A percentile compares a stretch with the other conserved stretches of the same genome.
Evolutionary conservation across 1,139 yeast species (phyloP).

Genomic region (Saccharomyces uvarum): DNA sequence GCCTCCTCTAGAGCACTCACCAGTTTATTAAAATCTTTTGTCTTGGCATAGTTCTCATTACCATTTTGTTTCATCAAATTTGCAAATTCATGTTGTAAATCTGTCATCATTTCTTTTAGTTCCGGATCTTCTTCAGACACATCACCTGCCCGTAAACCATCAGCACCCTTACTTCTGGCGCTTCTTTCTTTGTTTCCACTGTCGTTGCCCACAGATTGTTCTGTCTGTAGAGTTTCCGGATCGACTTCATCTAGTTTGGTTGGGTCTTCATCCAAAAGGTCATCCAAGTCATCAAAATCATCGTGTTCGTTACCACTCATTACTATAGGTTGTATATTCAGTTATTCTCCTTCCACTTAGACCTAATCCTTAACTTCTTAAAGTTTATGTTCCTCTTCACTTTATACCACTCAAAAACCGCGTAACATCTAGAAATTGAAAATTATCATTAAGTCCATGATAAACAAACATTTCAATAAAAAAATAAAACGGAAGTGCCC

Average conservation of each 20-base stretch:
- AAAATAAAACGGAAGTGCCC: not conserved
- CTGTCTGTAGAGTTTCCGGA: not conserved
- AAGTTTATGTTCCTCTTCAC: not conserved
- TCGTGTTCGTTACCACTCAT: constrained; percentile 34
- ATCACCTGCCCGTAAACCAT: constrained; percentile 4
- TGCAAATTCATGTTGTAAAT: constrained; percentile 23
- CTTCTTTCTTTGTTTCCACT: not conserved
- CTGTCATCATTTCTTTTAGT: constrained; percentile 22
- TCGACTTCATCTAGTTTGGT: constrained; percentile 42
- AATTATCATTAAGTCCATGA: not conserved
- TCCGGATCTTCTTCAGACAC: constrained; percentile 15
- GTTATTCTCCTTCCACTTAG: not conserved
- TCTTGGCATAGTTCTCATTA: constrained; percentile 37
- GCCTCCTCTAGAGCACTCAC: constrained; percentile 53
- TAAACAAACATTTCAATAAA: not conserved
- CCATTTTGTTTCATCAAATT: constrained; percentile 21
- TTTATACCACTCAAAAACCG: not conserved
- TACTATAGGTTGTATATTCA: not conserved
- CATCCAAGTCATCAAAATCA: constrained; percentile 69
- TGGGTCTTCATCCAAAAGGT: constrained; percentile 66
- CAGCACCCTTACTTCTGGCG: constrained; percentile 5
- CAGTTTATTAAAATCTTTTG: constrained; percentile 42
- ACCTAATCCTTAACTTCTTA: not conserved
- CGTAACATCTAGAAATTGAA: not conserved
- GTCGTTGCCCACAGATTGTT: not conserved